Conservation (phyloP, 352 stramenopile genomes). For the Phytophthora syringae region DNA sequence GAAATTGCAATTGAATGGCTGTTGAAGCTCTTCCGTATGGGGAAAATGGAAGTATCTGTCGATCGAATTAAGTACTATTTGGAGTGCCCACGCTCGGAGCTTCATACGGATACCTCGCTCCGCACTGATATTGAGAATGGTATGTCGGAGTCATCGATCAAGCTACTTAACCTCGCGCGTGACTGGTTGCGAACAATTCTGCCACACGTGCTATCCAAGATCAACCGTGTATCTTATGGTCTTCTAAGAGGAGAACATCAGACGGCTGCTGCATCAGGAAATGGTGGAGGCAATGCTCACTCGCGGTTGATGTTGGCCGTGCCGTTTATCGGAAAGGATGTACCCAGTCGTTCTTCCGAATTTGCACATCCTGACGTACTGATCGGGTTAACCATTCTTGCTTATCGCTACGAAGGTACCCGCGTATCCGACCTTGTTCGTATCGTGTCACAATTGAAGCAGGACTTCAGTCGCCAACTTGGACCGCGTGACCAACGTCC, state of each 20-base stretch:
- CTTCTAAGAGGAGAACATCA: constrained; percentile 89
- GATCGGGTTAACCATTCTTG: constrained; percentile 91
- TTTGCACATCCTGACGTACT: constrained; percentile 99
- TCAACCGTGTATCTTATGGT: constrained; percentile 99
- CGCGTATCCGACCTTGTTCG: constrained; percentile 83
- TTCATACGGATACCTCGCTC: constrained; percentile 79
- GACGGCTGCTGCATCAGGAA: constrained; percentile 44
- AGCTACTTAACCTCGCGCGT: constrained; percentile 98
- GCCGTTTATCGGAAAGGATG: constrained; percentile 99
- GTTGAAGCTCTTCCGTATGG: constrained; percentile 89
- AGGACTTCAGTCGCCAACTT: constrained; percentile 88
- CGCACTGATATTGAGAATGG: constrained; percentile 78
- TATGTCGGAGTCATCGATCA: constrained; percentile 91
- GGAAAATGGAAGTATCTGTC: constrained; percentile 93
- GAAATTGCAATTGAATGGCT: constrained; percentile 86
- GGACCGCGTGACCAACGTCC: constrained; percentile 83
- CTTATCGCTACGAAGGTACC: constrained; percentile 92
- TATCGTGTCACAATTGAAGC: constrained; percentile 89
- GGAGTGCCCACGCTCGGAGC: constrained; percentile 58
- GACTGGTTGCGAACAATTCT: constrained; percentile 98
- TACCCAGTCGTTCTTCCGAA: constrained; percentile 98
- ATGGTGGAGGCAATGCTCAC: constrained; percentile 92
- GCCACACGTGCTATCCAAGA: constrained; percentile 98
- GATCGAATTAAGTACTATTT: constrained; percentile 73
- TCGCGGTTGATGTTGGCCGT: constrained; percentile 97